A percentile compares a stretch with the other conserved stretches of the same genome.
phyloP scores from a whole-genome alignment of 768 basidiomycete species.

The Boletus sp. region DNA sequence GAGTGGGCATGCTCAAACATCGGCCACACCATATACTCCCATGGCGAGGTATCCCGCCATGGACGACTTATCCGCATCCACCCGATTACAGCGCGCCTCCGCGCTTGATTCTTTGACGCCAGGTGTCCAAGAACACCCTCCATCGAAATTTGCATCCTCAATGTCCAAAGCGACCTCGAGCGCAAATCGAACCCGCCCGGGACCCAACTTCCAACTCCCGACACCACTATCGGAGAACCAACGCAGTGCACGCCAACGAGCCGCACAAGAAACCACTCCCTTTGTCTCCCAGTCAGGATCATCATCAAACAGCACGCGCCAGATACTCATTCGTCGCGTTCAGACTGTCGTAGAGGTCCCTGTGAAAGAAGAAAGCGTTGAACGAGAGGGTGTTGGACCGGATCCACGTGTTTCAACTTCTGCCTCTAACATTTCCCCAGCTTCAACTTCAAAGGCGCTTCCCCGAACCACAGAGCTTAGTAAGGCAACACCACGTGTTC shows the following conservation, averaged over 20 bases:
- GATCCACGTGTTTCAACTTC: slow-evolving; percentile 7
- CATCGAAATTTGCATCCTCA: slow-evolving; percentile 30
- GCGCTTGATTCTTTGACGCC: slow-evolving; percentile 20
- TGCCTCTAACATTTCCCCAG: slow-evolving; percentile 10
- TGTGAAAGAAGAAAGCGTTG: slow-evolving; percentile 60
- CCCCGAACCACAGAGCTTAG: not conserved
- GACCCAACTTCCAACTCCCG: slow-evolving; percentile 22
- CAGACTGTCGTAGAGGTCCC: slow-evolving; percentile 55
- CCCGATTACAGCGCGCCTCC: slow-evolving; percentile 17
- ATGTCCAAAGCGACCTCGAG: slow-evolving; percentile 23
- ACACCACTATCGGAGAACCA: slow-evolving; percentile 33
- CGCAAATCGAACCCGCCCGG: slow-evolving; percentile 9
- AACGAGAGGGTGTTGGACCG: slow-evolving; percentile 31
- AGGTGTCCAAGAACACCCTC: slow-evolving; percentile 30
- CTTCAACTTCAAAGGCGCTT: slow-evolving; percentile 14
- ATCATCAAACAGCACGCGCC: slow-evolving; percentile 13
- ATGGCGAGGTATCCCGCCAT: slow-evolving; percentile 23
- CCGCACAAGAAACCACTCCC: slow-evolving; percentile 1
- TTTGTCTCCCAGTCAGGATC: slow-evolving; percentile 4
- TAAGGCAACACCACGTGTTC: slow-evolving; percentile 11
- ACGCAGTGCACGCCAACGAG: slow-evolving; percentile 22
- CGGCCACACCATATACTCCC: slow-evolving; percentile 34
- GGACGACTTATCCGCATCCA: slow-evolving; percentile 30
- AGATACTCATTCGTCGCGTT: slow-evolving; percentile 56
- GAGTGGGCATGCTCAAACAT: slow-evolving; percentile 13